Evolutionary conservation across 2,329 filamentous ascomycete species (phyloP).

Genomic region (Ophiostoma sp.): DNA sequence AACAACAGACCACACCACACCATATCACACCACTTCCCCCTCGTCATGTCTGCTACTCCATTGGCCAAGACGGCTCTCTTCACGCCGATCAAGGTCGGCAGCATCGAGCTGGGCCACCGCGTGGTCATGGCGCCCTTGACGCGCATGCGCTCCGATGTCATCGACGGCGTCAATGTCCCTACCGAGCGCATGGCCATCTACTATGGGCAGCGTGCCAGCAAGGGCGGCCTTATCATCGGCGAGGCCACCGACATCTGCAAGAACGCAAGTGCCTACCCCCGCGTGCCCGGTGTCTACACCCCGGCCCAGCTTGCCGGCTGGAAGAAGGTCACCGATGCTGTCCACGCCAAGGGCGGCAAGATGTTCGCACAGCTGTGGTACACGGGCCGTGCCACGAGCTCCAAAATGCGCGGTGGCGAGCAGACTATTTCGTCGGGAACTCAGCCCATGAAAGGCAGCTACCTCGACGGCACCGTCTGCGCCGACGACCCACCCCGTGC

Average conservation of each 20-base stretch:
- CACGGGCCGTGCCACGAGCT: constrained; percentile 35
- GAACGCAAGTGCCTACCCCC: constrained; percentile 21
- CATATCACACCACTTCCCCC: background rate
- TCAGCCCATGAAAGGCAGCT: constrained; percentile 36
- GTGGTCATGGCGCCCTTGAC: constrained; percentile 39
- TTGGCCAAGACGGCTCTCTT: constrained; percentile 24
- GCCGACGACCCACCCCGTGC: constrained; percentile 46
- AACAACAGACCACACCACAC: background rate
- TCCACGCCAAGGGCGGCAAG: constrained; percentile 25
- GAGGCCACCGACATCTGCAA: constrained; percentile 44
- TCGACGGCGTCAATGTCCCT: constrained; percentile 32
- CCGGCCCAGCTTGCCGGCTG: constrained; percentile 23
- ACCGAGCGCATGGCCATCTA: constrained; percentile 37
- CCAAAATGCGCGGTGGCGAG: constrained; percentile 36
- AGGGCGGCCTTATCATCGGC: constrained; percentile 40
- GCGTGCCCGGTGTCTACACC: constrained; percentile 22
- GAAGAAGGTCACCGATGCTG: constrained; percentile 24
- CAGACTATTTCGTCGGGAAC: constrained; percentile 35
- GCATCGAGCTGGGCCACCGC: constrained; percentile 44
- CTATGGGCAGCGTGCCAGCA: constrained; percentile 41
- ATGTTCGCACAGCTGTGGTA: constrained; percentile 46
- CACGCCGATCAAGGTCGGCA: constrained; percentile 40
- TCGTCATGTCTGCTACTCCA: constrained; percentile 6
- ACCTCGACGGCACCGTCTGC: constrained; percentile 28
- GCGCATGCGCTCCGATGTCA: constrained; percentile 49